Percentiles rank a stretch among this genome's conserved stretches.
phyloP scores from a whole-genome alignment of 2,329 filamentous ascomycete species.

The Exophiala lecanii-corni region DNA sequence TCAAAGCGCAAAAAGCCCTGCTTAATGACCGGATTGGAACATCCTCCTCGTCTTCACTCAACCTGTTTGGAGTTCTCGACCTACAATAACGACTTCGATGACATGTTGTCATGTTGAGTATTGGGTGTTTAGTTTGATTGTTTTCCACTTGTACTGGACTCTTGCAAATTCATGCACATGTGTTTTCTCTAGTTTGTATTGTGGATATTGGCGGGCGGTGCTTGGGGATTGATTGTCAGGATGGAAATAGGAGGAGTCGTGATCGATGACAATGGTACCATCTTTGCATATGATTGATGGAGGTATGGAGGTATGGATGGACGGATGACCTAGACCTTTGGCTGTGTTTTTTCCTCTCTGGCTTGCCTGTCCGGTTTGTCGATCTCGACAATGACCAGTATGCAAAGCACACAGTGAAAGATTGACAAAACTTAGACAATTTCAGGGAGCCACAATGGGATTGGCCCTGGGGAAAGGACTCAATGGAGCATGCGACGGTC shows the following conservation, averaged over 20 bases:
- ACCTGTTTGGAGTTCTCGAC: slow-evolving; percentile 16
- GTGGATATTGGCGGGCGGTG: slow-evolving; percentile 25
- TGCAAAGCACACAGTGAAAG: no score
- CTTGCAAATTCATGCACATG: slow-evolving; percentile 22
- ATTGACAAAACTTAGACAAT: slow-evolving; percentile 2
- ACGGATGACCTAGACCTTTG: slow-evolving; percentile 21
- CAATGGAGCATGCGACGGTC: slow-evolving; percentile 19
- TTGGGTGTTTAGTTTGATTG: slow-evolving; percentile 18
- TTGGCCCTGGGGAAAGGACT: slow-evolving; percentile 13
- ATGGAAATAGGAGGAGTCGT: neutral
- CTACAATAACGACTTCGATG: slow-evolving; percentile 22
- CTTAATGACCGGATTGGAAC: slow-evolving; percentile 14
- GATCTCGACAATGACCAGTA: slow-evolving; percentile 4
- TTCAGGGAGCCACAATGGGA: no score
- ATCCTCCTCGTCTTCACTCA: slow-evolving; percentile 7
- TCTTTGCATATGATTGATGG: slow-evolving; percentile 25
- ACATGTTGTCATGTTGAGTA: slow-evolving; percentile 23
- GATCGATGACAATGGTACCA: slow-evolving; percentile 16
- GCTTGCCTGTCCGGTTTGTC: slow-evolving; percentile 5
- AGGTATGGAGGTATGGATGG: no score
- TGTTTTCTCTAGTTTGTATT: slow-evolving; percentile 24
- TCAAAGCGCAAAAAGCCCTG: slow-evolving; percentile 41
- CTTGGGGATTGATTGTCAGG: slow-evolving; percentile 18
- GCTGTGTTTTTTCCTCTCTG: slow-evolving; percentile 16
- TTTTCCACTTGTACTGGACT: slow-evolving; percentile 18